Evolutionary conservation across 768 basidiomycete genomes (phyloP).

Genomic region (Zangia roseola): DNA sequence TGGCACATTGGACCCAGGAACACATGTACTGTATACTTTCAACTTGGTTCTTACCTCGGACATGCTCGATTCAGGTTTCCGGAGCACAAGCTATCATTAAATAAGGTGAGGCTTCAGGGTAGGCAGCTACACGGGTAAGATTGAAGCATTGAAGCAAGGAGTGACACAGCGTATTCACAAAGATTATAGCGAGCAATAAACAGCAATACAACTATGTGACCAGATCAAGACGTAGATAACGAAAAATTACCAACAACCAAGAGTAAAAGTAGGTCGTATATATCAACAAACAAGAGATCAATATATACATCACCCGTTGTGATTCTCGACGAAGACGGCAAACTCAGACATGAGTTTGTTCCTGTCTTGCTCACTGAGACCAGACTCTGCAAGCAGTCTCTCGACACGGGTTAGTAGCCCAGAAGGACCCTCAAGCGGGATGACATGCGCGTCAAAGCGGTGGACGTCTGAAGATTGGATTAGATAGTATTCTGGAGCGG

Average conservation of each 20-base stretch:
- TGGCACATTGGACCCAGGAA: background rate
- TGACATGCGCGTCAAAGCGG: conserved; percentile 70
- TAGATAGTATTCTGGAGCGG: conserved; percentile 10
- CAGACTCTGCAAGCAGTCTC: conserved; percentile 51
- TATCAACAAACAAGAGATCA: conserved; percentile 4
- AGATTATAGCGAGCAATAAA: conserved; percentile 19
- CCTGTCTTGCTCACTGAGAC: conserved; percentile 48
- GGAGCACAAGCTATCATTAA: conserved; percentile 11
- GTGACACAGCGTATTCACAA: conserved; percentile 11
- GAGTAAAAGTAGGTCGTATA: conserved; percentile 4
- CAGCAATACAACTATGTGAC: conserved; percentile 14
- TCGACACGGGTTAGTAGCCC: conserved; percentile 69
- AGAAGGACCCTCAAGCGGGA: conserved; percentile 71
- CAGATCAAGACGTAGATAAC: conserved; percentile 19
- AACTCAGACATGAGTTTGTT: conserved; percentile 56
- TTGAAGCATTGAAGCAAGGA: conserved; percentile 9
- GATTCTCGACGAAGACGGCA: conserved; percentile 49
- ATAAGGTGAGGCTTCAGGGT: conserved; percentile 5
- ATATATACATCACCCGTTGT: conserved; percentile 19
- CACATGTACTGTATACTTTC: conserved; percentile 12
- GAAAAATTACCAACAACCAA: conserved; percentile 28
- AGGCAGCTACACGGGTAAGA: conserved; percentile 1
- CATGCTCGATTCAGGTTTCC: background rate
- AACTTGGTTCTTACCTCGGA: background rate
- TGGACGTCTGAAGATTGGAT: conserved; percentile 53